These are phyloP conservation scores for Paracoccidioides lutzii DNA, from an alignment of 2,329 filamentous ascomycete species.

Conservation along the genomic window DNA sequence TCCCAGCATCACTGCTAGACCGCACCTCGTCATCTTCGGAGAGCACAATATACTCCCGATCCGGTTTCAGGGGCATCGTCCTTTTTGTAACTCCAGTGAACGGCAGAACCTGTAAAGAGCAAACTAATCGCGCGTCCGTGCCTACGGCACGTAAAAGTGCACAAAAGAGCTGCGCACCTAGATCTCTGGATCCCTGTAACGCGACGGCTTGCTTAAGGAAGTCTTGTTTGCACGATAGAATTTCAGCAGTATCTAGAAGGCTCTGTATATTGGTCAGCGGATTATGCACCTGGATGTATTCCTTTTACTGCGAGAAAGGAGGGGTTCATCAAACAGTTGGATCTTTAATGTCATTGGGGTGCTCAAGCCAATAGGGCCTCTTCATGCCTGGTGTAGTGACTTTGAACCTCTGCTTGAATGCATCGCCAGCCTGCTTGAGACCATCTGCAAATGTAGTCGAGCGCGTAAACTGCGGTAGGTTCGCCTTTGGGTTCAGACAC, in stretches of 20 bases:
- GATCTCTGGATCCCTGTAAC: slow-evolving; percentile 70
- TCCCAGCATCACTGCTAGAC: slow-evolving; percentile 17
- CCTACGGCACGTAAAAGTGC: slow-evolving; percentile 72
- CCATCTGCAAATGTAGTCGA: slow-evolving; percentile 69
- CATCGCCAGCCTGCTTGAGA: slow-evolving; percentile 52
- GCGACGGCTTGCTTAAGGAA: slow-evolving; percentile 58
- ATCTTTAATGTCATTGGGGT: slow-evolving; percentile 46
- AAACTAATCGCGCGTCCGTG: slow-evolving; percentile 70
- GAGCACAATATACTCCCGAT: slow-evolving; percentile 24
- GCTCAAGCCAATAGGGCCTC: slow-evolving; percentile 62
- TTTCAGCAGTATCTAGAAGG: slow-evolving; percentile 46
- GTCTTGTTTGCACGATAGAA: slow-evolving; percentile 55
- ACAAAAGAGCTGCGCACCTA: slow-evolving; percentile 84
- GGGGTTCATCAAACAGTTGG: slow-evolving; percentile 27
- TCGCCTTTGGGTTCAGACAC: slow-evolving; percentile 55
- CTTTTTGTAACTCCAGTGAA: slow-evolving; percentile 43
- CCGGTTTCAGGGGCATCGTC: slow-evolving; percentile 30
- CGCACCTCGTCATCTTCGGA: slow-evolving; percentile 24
- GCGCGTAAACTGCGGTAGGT: slow-evolving; percentile 59
- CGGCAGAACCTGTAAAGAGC: slow-evolving; percentile 72
- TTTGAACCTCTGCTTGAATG: slow-evolving; percentile 58
- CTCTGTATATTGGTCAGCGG: slow-evolving; percentile 5
- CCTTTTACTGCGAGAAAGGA: slow-evolving; percentile 9
- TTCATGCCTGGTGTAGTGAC: slow-evolving; percentile 59
- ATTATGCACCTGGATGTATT: not conserved